A percentile compares a stretch with the other conserved stretches of the same genome.
These are phyloP conservation scores for Oehlia diaphana DNA, from an alignment of 192 early-diverging fungal genomes.

Conservation along the genomic window DNA sequence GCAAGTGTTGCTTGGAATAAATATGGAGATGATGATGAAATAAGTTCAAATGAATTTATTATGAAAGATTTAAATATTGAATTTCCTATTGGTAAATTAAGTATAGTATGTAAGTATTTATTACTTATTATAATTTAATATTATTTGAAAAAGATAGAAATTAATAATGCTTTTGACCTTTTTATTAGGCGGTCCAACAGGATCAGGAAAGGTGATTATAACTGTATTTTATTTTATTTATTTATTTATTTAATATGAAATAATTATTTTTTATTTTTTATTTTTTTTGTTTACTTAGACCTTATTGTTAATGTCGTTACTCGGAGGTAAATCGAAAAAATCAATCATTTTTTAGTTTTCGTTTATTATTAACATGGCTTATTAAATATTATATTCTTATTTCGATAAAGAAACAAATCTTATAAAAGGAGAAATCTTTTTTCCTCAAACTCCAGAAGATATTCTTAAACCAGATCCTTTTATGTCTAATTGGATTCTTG, in stretches of 20 bases:
- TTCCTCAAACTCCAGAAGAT: constrained; percentile 36
- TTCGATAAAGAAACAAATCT: constrained; percentile 56
- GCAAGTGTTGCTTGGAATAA: constrained; percentile 54
- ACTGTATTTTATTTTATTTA: constrained; percentile 44
- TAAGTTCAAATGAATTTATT: constrained; percentile 44
- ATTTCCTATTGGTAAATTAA: constrained; percentile 72
- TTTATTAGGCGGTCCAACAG: constrained; percentile 70
- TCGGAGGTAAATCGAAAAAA: constrained; percentile 53
- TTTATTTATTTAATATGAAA: neutral
- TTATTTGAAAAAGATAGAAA: constrained; percentile 13
- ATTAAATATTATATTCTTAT: constrained; percentile 34
- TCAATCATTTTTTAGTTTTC: neutral
- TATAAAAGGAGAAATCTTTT: constrained; percentile 41
- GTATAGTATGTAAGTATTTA: constrained; percentile 58
- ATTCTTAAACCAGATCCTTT: neutral
- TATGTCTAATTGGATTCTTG: constrained; percentile 45
- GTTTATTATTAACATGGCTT: neutral
- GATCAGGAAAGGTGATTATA: constrained; percentile 84
- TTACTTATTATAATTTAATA: neutral
- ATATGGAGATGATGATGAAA: neutral
- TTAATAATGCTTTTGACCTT: neutral
- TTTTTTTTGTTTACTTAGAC: neutral
- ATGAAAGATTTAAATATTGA: constrained; percentile 64
- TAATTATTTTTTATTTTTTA: neutral
- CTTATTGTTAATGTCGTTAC: constrained; percentile 59